Percentiles rank a stretch among this genome's conserved stretches.
These are phyloP conservation scores for Fusarium oligoseptatum DNA, from an alignment of 2,329 filamentous ascomycete species.

Conservation along the genomic window DNA sequence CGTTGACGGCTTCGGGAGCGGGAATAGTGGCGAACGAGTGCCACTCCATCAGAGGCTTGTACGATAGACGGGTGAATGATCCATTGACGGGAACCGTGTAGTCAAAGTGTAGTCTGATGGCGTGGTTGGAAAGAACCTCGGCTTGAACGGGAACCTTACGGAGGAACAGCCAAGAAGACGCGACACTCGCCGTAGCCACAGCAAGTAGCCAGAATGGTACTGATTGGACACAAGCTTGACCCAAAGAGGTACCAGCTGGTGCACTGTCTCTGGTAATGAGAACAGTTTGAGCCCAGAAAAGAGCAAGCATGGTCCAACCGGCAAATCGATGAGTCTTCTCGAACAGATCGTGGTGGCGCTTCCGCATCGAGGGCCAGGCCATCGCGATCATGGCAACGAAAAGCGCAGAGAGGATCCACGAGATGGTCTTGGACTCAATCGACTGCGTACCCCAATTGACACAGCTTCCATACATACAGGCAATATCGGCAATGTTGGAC, in stretches of 20 bases:
- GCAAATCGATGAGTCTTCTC: constrained; percentile 79
- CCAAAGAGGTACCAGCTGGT: constrained; percentile 50
- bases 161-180: constrained; percentile 80
- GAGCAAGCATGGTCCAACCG: constrained; percentile 74
- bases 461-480: constrained; percentile 36
- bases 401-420: constrained; percentile 71
- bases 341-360: constrained; percentile 75
- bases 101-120: constrained; percentile 77
- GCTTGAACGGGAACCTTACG: constrained; percentile 75
- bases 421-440: constrained; percentile 60
- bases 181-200: constrained; percentile 72
- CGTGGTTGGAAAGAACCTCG: constrained; percentile 79
- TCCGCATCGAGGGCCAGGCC: constrained; percentile 74
- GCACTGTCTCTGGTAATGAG: constrained; percentile 62
- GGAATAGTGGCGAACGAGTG: constrained; percentile 83
- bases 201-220: constrained; percentile 75
- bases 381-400: constrained; percentile 71
- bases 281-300: constrained; percentile 76
- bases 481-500: constrained; percentile 50
- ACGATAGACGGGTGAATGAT: constrained; percentile 67
- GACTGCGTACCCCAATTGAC: constrained; percentile 48
- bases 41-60: constrained; percentile 76
- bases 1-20: constrained; percentile 56
- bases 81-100: constrained; percentile 69
- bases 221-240: constrained; percentile 53